Base-by-base conservation (phyloP, 176 grass and related monocot species). In the Carex pumila region DNA sequence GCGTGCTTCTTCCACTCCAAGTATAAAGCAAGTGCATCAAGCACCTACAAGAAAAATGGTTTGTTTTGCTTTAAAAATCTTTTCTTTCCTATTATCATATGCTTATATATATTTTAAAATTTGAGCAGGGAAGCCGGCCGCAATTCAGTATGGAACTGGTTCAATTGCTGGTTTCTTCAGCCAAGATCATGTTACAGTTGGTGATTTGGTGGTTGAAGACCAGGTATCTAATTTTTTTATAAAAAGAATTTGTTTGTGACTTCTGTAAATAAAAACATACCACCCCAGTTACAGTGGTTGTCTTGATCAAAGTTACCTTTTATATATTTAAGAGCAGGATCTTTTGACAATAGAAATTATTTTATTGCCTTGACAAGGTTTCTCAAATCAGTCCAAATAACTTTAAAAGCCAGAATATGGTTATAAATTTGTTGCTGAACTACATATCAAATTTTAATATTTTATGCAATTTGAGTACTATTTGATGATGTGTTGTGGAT, bases 91-190 rank as follows among this genome's bases (percentile, higher is more conserved):
- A 22, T 50, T 12, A 11, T 68, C 12, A 56, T 57, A 52, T 45
- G 17, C 37, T 82, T 66, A 82, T 54, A n/a, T 55, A 53, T 61
- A 31, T 61, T 50, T 54, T 55, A 13, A 31, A 65, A 68, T 19
- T 54, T 68, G 58, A 71, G 34, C 76, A 98, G 95, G 95, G 52
- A 98, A 84, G 54, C 85, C 90, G 87, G 92, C 89, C 60, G 80
- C 84, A 57, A 89, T 98, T 90, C 95, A 90, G 80, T 98, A 98
- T 56, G 92, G 91, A 69, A 86, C 80, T 32, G 95, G 95, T 84
- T 59, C 91, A 36, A 91, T 93, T 76, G 81, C 85, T 78, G 92
- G 92, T 11, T 98, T 88, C 82, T 93, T 89, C 70, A 98, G 92
- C 58, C 2, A 98, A 87, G 95, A 93, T 80, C 74, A 98, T 57